phyloP scores from a whole-genome alignment of 2,329 filamentous ascomycete species.

The Blastomyces emzantsi region DNA sequence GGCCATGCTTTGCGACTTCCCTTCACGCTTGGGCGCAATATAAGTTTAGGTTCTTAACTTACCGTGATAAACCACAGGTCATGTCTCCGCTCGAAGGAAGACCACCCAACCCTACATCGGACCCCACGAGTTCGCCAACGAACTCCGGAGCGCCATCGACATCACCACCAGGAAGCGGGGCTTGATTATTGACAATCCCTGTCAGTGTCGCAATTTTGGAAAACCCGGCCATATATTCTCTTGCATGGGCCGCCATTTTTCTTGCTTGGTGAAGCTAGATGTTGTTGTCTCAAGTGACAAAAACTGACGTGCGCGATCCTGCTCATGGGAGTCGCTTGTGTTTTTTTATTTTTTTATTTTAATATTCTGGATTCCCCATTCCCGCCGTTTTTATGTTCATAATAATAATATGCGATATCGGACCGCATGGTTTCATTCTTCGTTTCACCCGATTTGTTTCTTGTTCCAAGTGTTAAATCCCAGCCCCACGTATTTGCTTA shows the following conservation, averaged over 20 bases:
- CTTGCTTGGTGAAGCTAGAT: not conserved
- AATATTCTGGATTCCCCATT: not conserved
- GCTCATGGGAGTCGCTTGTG: not conserved
- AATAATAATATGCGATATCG: not conserved
- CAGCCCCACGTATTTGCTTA: not conserved
- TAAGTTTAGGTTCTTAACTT: not conserved
- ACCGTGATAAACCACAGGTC: not conserved
- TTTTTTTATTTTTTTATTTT: not conserved
- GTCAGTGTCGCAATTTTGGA: not conserved
- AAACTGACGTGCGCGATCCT: not conserved
- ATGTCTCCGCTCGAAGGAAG: not conserved
- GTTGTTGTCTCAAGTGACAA: not conserved
- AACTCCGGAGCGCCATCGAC: not conserved
- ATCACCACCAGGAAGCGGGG: not conserved
- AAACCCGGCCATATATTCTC: not conserved
- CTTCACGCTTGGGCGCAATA: not conserved
- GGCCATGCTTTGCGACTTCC: not conserved
- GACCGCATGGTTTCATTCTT: not conserved
- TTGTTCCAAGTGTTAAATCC: not conserved
- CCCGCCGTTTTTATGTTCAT: too few species aligned
- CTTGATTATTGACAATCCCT: not conserved
- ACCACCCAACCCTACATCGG: not conserved
- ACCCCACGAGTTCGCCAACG: not conserved
- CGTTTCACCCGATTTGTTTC: not conserved
- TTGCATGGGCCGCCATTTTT: not conserved